A percentile compares a stretch with the other conserved stretches of the same genome.
These are phyloP conservation scores for Suhomyces faveliae DNA, from an alignment of 805 yeast species.

Conservation along the genomic window DNA sequence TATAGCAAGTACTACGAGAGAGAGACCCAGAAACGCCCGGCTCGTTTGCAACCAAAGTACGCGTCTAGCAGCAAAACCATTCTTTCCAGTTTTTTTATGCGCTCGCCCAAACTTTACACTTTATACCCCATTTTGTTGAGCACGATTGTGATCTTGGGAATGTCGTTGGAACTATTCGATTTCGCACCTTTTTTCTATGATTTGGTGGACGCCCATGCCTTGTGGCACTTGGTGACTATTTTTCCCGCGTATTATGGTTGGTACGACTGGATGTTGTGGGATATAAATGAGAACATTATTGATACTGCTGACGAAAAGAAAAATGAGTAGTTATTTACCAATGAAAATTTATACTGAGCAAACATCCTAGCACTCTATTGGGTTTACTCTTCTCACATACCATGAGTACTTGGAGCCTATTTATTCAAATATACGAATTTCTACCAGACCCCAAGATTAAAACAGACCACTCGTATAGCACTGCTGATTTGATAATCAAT, in stretches of 20 bases:
- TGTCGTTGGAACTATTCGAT: constrained; percentile 89
- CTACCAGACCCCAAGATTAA: no score
- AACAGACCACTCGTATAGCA: no score
- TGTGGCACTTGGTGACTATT: constrained; percentile 91
- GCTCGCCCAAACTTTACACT: constrained; percentile 38
- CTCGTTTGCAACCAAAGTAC: constrained; percentile 28
- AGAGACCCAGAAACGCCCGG: background rate
- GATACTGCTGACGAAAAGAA: background rate
- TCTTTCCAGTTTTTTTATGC: constrained; percentile 29
- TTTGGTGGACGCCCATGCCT: constrained; percentile 84
- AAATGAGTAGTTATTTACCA: no score
- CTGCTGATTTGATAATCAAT: no score
- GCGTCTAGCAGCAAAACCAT: constrained; percentile 21
- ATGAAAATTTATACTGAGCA: no score
- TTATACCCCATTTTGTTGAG: constrained; percentile 39
- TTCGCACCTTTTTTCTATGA: constrained; percentile 66
- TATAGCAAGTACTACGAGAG: constrained; percentile 31
- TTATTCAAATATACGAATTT: no score
- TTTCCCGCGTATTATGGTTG: constrained; percentile 39
- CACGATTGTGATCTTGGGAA: constrained; percentile 59
- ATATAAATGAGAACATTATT: constrained; percentile 31
- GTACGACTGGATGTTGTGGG: constrained; percentile 49
- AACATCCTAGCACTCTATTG: no score
- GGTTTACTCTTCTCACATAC: no score
- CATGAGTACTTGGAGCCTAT: no score